Conservation (phyloP, 805 yeast species). For the Yarrowia yakushimensis region DNA sequence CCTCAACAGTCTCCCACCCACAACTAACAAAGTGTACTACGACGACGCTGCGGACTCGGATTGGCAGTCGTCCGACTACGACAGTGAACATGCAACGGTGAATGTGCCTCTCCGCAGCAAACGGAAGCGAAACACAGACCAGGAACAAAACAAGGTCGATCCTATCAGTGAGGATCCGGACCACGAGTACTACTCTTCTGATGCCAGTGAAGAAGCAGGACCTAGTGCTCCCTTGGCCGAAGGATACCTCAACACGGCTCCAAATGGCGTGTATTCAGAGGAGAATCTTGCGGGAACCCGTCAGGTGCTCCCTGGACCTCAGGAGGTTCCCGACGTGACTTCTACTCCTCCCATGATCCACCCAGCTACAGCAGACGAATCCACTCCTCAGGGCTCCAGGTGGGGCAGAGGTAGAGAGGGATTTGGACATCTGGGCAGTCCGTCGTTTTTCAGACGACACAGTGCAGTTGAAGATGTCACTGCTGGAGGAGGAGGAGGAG, state of each 20-base stretch:
- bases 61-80: conserved; percentile 22
- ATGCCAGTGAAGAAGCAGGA: neutral
- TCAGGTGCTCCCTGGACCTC: neutral
- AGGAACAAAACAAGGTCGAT: neutral
- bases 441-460: conserved; percentile 15
- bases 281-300: neutral
- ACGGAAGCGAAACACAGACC: neutral
- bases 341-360: neutral
- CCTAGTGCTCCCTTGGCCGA: conserved; percentile 3
- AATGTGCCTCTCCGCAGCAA: neutral
- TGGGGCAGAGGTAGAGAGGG: conserved; percentile 4
- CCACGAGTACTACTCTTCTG: neutral
- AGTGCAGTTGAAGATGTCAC: neutral
- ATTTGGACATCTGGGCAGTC: conserved; percentile 7
- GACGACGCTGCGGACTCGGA: conserved; percentile 20
- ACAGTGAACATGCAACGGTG: conserved; percentile 12
- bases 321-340: neutral
- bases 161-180: conserved; percentile 12
- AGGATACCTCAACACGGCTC: conserved; percentile 6
- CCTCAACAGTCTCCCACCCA: too few species aligned
- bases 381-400: neutral
- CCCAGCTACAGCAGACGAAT: neutral
- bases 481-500: neutral
- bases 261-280: neutral
- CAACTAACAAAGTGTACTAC: conserved; percentile 11